phyloP scores from a whole-genome alignment of 2,329 filamentous ascomycete species.

The Trichophyton benhamiae region DNA sequence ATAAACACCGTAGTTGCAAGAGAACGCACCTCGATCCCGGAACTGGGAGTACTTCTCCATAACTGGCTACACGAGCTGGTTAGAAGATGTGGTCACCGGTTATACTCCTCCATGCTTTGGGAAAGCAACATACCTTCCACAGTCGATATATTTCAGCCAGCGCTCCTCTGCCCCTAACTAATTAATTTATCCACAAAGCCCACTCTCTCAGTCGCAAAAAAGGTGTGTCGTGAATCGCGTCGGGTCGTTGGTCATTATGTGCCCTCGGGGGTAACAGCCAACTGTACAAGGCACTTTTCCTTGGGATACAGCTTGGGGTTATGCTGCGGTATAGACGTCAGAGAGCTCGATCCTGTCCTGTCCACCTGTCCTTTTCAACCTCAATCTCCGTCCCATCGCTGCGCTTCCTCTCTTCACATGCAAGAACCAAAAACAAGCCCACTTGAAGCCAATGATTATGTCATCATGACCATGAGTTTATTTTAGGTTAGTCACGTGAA shows the following conservation, averaged over 20 bases:
- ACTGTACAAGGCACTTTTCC: not conserved
- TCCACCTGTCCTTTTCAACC: not conserved
- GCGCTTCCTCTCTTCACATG: not conserved
- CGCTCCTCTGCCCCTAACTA: not conserved
- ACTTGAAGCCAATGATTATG: not conserved
- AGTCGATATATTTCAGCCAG: not conserved
- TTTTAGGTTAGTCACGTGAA: not conserved
- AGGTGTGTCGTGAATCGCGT: not conserved
- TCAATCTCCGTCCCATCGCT: not conserved
- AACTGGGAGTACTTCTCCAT: conserved; percentile 97
- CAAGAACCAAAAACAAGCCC: not conserved
- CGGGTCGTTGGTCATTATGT: not conserved
- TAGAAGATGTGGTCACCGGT: not conserved
- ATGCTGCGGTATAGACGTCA: not conserved
- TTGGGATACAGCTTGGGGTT: not conserved
- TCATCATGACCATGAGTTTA: not conserved
- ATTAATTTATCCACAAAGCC: not conserved
- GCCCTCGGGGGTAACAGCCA: too few relatives aligned
- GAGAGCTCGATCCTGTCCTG: not conserved
- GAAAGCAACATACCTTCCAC: not conserved
- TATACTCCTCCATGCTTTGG: not conserved
- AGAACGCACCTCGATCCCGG: conserved; percentile 60
- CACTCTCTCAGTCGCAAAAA: not conserved
- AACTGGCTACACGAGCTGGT: not conserved
- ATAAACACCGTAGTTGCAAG: conserved; percentile 2